Evolutionary conservation across 1,284 basidiomycete species (phyloP).

Genomic region (Ganoderma lucidum): DNA sequence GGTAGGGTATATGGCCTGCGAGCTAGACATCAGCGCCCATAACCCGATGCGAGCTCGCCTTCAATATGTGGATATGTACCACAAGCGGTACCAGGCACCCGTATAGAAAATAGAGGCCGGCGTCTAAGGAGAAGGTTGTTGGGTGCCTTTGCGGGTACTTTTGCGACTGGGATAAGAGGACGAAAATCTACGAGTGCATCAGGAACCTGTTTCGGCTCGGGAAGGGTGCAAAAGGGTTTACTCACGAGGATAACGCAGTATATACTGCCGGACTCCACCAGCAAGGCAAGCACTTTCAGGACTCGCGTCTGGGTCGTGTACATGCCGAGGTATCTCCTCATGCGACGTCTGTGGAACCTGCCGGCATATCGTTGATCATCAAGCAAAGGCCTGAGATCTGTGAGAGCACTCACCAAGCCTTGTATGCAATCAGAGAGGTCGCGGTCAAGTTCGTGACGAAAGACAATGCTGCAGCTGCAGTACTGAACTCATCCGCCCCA

Average conservation of each 20-base stretch:
- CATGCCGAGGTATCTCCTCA: not conserved
- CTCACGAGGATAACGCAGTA: conserved; percentile 7
- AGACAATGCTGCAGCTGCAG: not conserved
- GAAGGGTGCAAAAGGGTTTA: not conserved
- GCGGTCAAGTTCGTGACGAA: conserved; percentile 12
- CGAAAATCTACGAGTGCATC: not conserved
- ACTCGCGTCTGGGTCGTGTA: not conserved
- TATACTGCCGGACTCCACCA: conserved; percentile 5
- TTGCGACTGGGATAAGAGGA: not conserved
- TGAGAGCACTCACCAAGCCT: conserved; percentile 6
- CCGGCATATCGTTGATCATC: not conserved
- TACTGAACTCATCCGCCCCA: not conserved
- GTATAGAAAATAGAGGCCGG: not conserved
- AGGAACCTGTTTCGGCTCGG: not conserved
- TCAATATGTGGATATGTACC: not conserved
- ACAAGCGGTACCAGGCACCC: not conserved
- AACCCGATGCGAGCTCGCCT: not conserved
- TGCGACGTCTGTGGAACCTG: not conserved
- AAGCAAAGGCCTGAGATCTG: not conserved
- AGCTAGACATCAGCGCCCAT: not conserved
- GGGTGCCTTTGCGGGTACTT: too few species aligned
- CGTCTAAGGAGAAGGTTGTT: not conserved
- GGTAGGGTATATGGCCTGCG: not conserved
- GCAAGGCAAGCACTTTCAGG: conserved; percentile 1
- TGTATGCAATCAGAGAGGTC: conserved; percentile 10